Conservation (phyloP, 2,329 filamentous ascomycete genomes). For the Claviceps fusiformis region DNA sequence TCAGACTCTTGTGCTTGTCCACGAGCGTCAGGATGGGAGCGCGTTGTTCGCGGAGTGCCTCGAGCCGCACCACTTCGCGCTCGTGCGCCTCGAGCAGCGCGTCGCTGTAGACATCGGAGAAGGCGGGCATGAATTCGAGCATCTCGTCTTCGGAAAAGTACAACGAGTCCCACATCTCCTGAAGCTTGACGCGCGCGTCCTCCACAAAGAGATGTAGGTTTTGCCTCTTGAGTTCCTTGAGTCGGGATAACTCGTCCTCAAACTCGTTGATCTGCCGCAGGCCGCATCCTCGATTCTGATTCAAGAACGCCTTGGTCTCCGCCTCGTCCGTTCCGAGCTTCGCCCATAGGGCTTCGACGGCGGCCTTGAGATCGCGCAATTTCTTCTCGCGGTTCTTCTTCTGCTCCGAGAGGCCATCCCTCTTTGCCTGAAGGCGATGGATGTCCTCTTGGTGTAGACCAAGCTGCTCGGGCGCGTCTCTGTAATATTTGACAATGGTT, state of each 20-base stretch:
- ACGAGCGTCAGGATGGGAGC: slow-evolving; percentile 71
- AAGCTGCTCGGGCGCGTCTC: slow-evolving; percentile 83
- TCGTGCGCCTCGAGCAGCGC: slow-evolving; percentile 91
- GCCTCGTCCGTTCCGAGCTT: slow-evolving; percentile 70
- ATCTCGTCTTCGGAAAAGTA: slow-evolving; percentile 98
- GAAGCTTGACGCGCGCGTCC: slow-evolving; percentile 77
- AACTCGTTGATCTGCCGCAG: slow-evolving; percentile 90
- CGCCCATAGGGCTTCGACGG: slow-evolving; percentile 81
- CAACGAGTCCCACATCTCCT: slow-evolving; percentile 87
- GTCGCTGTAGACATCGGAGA: slow-evolving; percentile 94
- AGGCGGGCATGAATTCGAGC: slow-evolving; percentile 93
- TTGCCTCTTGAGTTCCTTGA: slow-evolving; percentile 89
- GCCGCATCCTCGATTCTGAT: slow-evolving; percentile 79
- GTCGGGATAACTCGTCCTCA: slow-evolving; percentile 71
- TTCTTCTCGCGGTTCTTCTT: slow-evolving; percentile 71
- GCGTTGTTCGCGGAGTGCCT: slow-evolving; percentile 73
- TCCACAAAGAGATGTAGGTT: slow-evolving; percentile 94
- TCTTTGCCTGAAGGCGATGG: slow-evolving; percentile 53
- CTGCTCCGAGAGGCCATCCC: slow-evolving; percentile 76
- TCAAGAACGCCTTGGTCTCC: slow-evolving; percentile 75
- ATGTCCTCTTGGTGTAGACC: slow-evolving; percentile 85
- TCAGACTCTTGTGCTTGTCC: slow-evolving; percentile 67
- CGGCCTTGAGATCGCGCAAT: slow-evolving; percentile 58
- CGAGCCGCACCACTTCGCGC: slow-evolving; percentile 71
- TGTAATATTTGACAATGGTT: slow-evolving; percentile 76